Evolutionary conservation across 2,329 filamentous ascomycete genomes (phyloP).

Genomic region (Claviceps purpurea): DNA sequence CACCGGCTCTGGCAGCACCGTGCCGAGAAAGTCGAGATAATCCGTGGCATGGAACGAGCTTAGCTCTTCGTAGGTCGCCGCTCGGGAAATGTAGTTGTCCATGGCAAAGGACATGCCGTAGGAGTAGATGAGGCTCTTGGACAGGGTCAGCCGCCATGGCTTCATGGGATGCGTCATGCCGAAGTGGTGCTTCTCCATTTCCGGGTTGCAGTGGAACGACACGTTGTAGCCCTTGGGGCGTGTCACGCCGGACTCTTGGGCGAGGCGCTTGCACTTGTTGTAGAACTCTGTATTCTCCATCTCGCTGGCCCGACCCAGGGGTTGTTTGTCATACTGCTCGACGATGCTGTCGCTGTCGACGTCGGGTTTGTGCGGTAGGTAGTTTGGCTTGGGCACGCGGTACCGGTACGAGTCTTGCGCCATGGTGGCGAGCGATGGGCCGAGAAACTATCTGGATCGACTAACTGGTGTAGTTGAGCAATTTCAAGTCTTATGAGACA

Average conservation of each 20-base stretch:
- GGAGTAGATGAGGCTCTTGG: conserved; percentile 85
- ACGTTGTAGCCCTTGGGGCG: conserved; percentile 78
- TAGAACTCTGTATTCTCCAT: conserved; percentile 43
- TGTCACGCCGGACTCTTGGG: conserved; percentile 54
- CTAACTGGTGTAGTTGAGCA: too few relatives aligned
- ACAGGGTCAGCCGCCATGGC: conserved; percentile 89
- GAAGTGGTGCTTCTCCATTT: conserved; percentile 94
- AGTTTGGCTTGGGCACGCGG: conserved; percentile 45
- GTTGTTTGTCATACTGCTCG: conserved; percentile 34
- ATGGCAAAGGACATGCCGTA: conserved; percentile 96
- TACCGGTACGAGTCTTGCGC: conserved; percentile 36
- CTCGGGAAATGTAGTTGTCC: conserved; percentile 79
- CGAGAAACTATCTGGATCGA: not conserved
- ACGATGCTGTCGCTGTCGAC: conserved; percentile 39
- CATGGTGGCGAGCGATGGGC: conserved; percentile 10
- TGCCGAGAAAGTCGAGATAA: conserved; percentile 80
- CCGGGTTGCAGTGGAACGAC: conserved; percentile 89
- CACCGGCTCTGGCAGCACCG: conserved; percentile 50
- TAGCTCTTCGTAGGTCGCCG: conserved; percentile 79
- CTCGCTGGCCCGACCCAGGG: conserved; percentile 36
- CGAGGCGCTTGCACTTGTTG: conserved; percentile 42
- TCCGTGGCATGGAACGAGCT: conserved; percentile 75
- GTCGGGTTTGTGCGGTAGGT: conserved; percentile 41
- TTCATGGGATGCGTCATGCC: conserved; percentile 98
- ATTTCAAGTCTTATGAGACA: not conserved